Evolutionary conservation across 768 basidiomycete species (phyloP).

Genomic region (Naematelia encephala): DNA sequence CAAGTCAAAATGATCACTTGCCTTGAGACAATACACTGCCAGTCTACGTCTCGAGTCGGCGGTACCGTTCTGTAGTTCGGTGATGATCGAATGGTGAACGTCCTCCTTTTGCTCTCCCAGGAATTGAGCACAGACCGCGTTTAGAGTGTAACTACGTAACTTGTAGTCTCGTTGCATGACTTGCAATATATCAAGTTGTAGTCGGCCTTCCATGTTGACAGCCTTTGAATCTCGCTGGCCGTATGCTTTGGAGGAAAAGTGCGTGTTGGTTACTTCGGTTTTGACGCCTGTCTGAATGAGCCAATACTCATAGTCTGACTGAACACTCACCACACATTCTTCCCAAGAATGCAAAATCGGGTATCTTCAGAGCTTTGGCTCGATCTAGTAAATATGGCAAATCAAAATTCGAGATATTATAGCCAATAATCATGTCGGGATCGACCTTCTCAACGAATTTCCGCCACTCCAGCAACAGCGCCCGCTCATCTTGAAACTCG

Average conservation of each 20-base stretch:
- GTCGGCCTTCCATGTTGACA: conserved; percentile 79
- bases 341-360: conserved; percentile 70
- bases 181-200: conserved; percentile 92
- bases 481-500: conserved; percentile 68
- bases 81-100: conserved; percentile 97
- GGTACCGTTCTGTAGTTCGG: conserved; percentile 94
- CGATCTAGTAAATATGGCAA: conserved; percentile 93
- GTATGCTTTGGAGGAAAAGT: conserved; percentile 97
- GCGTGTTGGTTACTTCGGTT: conserved; percentile 83
- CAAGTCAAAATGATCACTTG: conserved; percentile 38
- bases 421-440: conserved; percentile 93
- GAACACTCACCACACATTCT: conserved; percentile 64
- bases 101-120: conserved; percentile 99
- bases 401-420: conserved; percentile 92
- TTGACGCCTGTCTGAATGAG: conserved; percentile 58
- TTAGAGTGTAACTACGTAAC: conserved; percentile 91
- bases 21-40: conserved; percentile 98
- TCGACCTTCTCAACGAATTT: conserved; percentile 86
- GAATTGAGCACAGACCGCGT: conserved; percentile 96
- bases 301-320: background rate
- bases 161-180: conserved; percentile 99
- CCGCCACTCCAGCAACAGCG: conserved; percentile 78
- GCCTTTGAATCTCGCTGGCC: conserved; percentile 96
- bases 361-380: conserved; percentile 71
- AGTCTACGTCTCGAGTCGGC: conserved; percentile 85